phyloP scores from a whole-genome alignment of 768 basidiomycete species.

The Auriculariales sp. region DNA sequence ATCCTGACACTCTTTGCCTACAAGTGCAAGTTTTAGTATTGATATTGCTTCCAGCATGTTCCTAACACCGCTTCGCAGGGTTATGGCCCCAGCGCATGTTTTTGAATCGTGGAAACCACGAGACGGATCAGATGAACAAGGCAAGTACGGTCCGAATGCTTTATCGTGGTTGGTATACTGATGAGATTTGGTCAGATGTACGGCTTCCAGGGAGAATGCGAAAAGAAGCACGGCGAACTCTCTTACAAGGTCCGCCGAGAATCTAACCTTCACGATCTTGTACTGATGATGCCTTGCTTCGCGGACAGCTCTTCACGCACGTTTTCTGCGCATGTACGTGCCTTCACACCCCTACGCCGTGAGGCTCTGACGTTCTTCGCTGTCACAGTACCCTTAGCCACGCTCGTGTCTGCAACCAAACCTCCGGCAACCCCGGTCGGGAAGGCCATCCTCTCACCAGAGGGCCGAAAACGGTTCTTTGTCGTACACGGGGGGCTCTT shows the following conservation, averaged over 20 bases:
- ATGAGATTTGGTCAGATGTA: constrained; percentile 37
- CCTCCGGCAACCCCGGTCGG: constrained; percentile 27
- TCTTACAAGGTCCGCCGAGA: constrained; percentile 58
- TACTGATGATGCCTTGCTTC: background rate
- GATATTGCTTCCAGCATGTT: background rate
- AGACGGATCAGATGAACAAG: constrained; percentile 92
- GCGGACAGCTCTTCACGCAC: constrained; percentile 68
- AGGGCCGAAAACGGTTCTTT: constrained; percentile 79
- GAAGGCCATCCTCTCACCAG: constrained; percentile 60
- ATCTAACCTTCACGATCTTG: constrained; percentile 4
- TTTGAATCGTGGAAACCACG: constrained; percentile 94
- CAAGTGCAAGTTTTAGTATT: constrained; percentile 59
- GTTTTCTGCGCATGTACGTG: constrained; percentile 80
- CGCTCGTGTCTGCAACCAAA: constrained; percentile 64
- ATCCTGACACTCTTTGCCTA: constrained; percentile 87
- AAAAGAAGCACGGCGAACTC: constrained; percentile 92
- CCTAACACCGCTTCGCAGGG: constrained; percentile 36
- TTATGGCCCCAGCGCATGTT: constrained; percentile 80
- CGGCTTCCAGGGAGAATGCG: constrained; percentile 91
- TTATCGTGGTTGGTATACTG: too few species aligned
- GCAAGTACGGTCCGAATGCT: constrained; percentile 11
- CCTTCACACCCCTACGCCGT: background rate
- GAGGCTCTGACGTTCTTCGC: background rate
- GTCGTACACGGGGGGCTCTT: constrained; percentile 95
- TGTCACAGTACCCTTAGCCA: constrained; percentile 73